phyloP scores from a whole-genome alignment of 805 yeast genomes.

The Metschnikowia vanudenii region DNA sequence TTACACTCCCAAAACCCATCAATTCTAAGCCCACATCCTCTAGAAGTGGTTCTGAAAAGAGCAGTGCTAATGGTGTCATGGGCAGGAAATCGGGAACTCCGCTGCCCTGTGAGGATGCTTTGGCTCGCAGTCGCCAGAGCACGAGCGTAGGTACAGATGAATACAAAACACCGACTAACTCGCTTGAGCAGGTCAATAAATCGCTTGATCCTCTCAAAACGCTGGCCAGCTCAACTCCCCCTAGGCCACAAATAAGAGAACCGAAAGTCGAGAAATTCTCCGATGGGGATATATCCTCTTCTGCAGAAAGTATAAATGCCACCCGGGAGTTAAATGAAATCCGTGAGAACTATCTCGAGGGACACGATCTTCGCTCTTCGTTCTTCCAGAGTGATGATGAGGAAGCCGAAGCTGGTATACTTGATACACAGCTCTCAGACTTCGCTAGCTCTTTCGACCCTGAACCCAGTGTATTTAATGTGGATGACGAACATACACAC shows the following conservation, averaged over 20 bases:
- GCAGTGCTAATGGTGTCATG: slow-evolving; percentile 6
- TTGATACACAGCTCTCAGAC: not conserved
- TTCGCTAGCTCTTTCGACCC: slow-evolving; percentile 1
- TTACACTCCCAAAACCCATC: slow-evolving; percentile 10
- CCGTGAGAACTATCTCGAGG: slow-evolving; percentile 3
- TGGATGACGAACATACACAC: not conserved
- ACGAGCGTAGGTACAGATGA: slow-evolving; percentile 35
- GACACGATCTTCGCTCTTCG: not conserved
- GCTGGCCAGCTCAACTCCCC: not conserved
- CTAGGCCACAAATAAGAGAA: not conserved
- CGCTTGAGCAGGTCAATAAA: slow-evolving; percentile 18
- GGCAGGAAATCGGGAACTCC: slow-evolving; percentile 19
- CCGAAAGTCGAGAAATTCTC: slow-evolving; percentile 25
- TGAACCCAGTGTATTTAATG: not conserved
- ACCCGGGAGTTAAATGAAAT: slow-evolving; percentile 9
- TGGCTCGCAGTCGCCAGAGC: slow-evolving; percentile 35
- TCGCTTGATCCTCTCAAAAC: slow-evolving; percentile 28
- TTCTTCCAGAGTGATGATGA: not conserved
- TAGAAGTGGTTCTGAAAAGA: slow-evolving; percentile 20
- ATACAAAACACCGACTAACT: slow-evolving; percentile 25
- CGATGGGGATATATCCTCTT: slow-evolving; percentile 30
- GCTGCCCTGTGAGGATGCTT: slow-evolving; percentile 19
- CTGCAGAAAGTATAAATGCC: slow-evolving; percentile 18
- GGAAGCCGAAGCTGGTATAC: not conserved
- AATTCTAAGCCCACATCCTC: slow-evolving; percentile 21